Evolutionary conservation across 306 rosid species (phyloP).

Genomic region (Rubus idaeus): DNA sequence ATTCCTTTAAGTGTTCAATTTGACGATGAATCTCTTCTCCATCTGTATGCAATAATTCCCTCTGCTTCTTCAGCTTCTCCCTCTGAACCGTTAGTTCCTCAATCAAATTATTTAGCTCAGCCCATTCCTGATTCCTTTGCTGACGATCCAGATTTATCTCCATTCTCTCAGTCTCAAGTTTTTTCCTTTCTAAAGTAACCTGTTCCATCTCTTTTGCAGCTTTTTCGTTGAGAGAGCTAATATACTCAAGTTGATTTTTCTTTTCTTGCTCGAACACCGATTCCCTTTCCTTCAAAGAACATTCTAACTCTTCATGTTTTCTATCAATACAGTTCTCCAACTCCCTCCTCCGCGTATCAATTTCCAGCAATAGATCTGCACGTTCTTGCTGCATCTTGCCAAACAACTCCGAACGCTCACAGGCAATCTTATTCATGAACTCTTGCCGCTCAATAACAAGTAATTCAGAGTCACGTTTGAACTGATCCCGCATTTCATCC

Average conservation of each 20-base stretch:
- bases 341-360: slow-evolving; percentile 73
- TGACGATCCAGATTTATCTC: slow-evolving; percentile 88
- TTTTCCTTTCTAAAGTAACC: slow-evolving; percentile 72
- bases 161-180: slow-evolving; percentile 68
- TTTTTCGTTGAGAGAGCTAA: slow-evolving; percentile 68
- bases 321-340: slow-evolving; percentile 75
- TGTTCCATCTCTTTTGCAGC: slow-evolving; percentile 69
- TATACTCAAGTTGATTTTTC: slow-evolving; percentile 57
- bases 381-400: slow-evolving; percentile 88
- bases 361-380: slow-evolving; percentile 70
- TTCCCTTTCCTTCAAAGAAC: slow-evolving; percentile 70
- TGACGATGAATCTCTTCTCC: slow-evolving; percentile 65
- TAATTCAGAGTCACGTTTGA: slow-evolving; percentile 54
- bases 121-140: slow-evolving; percentile 83
- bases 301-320: slow-evolving; percentile 89
- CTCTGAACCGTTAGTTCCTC: slow-evolving; percentile 87
- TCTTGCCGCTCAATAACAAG: slow-evolving; percentile 79
- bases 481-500: slow-evolving; percentile 64
- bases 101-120: slow-evolving; percentile 75
- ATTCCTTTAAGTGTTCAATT: slow-evolving; percentile 70
- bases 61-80: slow-evolving; percentile 81
- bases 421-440: slow-evolving; percentile 80
- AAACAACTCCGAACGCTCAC: slow-evolving; percentile 83
- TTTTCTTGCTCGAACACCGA: slow-evolving; percentile 74
- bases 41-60: slow-evolving; percentile 84